Evolutionary conservation across 163 green algal species (phyloP).

Genomic region (Coccomyxa subellipsoidea): DNA sequence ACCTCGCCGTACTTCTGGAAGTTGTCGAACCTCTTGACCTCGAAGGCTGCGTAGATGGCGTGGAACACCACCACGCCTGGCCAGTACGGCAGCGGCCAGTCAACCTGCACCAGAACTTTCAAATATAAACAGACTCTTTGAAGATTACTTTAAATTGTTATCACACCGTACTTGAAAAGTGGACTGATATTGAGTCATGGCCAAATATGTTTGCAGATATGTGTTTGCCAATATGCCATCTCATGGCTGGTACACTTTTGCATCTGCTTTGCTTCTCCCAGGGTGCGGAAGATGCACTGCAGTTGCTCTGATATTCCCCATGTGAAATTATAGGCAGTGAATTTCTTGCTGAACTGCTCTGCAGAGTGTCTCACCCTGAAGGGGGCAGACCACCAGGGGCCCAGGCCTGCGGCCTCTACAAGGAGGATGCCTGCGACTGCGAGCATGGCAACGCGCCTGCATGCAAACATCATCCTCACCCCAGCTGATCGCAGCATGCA

Average conservation of each 20-base stretch:
- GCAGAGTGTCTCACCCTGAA: not conserved
- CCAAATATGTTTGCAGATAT: too few relatives aligned
- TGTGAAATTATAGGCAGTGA: too few relatives aligned
- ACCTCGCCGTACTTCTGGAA: conserved; percentile 80
- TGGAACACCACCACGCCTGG: conserved; percentile 49
- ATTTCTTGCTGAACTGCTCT: not conserved
- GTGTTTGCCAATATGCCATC: too few relatives aligned
- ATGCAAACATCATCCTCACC: not conserved
- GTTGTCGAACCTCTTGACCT: conserved; percentile 71
- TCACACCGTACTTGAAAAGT: too few relatives aligned
- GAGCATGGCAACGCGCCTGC: conserved; percentile 23
- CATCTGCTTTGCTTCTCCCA: too few relatives aligned
- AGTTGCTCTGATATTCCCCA: too few relatives aligned
- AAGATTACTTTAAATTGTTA: too few relatives aligned
- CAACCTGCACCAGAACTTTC: not conserved
- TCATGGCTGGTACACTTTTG: too few relatives aligned
- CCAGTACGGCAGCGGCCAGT: conserved; percentile 16
- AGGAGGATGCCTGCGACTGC: conserved; percentile 16
- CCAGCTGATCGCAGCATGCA: not conserved
- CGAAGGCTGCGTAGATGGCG: conserved; percentile 61
- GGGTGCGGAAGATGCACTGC: too few relatives aligned
- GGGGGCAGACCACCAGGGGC: conserved; percentile 22
- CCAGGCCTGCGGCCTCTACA: conserved; percentile 10
- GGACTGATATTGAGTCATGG: too few relatives aligned
- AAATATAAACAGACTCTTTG: not conserved